A percentile compares a stretch with the other conserved stretches of the same genome.
Conservation (phyloP, 352 stramenopile genomes). For the Pythium vanterpoolii region DNA sequence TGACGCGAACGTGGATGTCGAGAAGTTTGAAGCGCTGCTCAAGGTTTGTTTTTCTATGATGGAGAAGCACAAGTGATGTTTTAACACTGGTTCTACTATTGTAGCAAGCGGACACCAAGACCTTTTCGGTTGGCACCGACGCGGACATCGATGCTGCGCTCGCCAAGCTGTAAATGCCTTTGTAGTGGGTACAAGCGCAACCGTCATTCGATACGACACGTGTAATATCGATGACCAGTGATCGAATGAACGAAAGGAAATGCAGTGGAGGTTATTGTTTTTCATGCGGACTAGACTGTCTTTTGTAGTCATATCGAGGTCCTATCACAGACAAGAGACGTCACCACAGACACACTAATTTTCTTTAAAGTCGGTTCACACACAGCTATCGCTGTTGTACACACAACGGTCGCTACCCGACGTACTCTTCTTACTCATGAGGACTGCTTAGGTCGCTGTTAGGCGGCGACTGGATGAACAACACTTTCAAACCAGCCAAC, state of each 20-base stretch:
- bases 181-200: neutral
- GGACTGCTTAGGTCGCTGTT: too few relatives aligned
- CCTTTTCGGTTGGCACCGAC: slow-evolving; percentile 61
- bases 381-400: too few relatives aligned
- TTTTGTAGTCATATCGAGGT: too few relatives aligned
- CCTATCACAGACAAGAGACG: too few relatives aligned
- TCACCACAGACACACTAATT: too few relatives aligned
- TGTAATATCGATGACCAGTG: neutral
- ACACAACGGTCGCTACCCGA: too few relatives aligned
- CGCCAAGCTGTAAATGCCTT: slow-evolving; percentile 53
- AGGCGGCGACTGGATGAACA: too few relatives aligned
- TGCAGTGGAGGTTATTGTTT: slow-evolving; percentile 24
- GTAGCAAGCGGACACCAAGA: slow-evolving; percentile 54
- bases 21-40: slow-evolving; percentile 66
- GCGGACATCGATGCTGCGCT: slow-evolving; percentile 54
- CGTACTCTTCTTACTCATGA: too few relatives aligned
- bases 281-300: too few relatives aligned
- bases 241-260: slow-evolving; percentile 2
- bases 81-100: neutral
- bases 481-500: too few relatives aligned
- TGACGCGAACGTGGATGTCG: slow-evolving; percentile 41
- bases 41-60: slow-evolving; percentile 23
- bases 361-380: too few relatives aligned
- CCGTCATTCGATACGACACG: too few relatives aligned
- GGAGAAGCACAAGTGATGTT: neutral